Base-by-base conservation (phyloP, 1,284 basidiomycete species). In the Ganoderma lingzhi region DNA sequence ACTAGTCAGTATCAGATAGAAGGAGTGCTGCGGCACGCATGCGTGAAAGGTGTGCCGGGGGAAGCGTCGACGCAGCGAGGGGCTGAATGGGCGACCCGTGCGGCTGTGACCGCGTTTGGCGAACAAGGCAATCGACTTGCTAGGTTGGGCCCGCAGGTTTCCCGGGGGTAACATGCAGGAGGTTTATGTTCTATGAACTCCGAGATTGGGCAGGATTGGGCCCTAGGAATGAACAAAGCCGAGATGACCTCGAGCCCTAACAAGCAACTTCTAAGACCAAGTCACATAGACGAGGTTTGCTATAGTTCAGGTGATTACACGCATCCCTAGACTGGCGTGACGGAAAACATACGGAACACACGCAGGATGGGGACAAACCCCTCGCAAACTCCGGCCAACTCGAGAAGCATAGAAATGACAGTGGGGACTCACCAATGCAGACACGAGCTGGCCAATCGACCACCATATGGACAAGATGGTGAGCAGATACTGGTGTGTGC, bases 391-490 rank as follows among this genome's bases (percentile, higher is more conserved):
- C 45, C n/a, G 6, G n/a, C 45, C n/a, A 48, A 48, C 23, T 6
- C 48, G 48, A 51, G 23, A 14, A 12, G 48, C 10, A 28, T 4
- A 51, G 23, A 51, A 28, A 51, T 42, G 12, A 37, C 2, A n/a
- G 41, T 70, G 30, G 74, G 65, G 17, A 80, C 87, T 71, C 77
- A 93, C 85, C 75, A 93, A 77, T 81, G 88, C 87, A 55, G 86
- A 85, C 63, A 93, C 71, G 51, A 93, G 82, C 79, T 90, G 85
- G 68, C 92, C 88, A 73, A 92, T 84, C 4, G 86, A 85, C 90
- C 91, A 93, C 89, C 88, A 93, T 30, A 92, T 87, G 0, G 90
- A 90, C 6, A 93, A 82, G 28, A 92, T 80, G 0, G 91, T 92
- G 23, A 93, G 80, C 10, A 92, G 84, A 72, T 90, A 92, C 70